phyloP scores from a whole-genome alignment of 805 yeast genomes.

The Dipodascus geniculatus region DNA sequence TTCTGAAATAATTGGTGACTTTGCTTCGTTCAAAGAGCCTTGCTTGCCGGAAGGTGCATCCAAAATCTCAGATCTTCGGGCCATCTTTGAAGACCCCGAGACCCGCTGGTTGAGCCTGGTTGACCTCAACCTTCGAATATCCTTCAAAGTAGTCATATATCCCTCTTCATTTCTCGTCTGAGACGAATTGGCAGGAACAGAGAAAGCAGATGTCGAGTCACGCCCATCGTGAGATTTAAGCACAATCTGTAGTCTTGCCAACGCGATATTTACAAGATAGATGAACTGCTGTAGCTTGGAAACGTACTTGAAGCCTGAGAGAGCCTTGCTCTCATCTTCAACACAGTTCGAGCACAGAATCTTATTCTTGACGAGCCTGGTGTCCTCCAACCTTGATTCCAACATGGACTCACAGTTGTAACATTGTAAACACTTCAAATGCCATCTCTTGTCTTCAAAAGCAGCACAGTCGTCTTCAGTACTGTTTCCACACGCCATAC shows the following conservation, averaged over 20 bases:
- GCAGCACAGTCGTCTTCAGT: conserved; percentile 76
- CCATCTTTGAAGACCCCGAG: conserved; percentile 41
- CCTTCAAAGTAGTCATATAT: conserved; percentile 61
- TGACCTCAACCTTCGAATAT: conserved; percentile 65
- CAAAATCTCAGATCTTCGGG: conserved; percentile 53
- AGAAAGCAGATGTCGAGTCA: not conserved
- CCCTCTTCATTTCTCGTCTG: conserved; percentile 16
- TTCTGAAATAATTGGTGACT: not conserved
- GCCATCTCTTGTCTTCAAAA: conserved; percentile 63
- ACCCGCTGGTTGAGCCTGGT: conserved; percentile 55
- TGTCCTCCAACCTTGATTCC: conserved; percentile 25
- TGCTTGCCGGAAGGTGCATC: conserved; percentile 39
- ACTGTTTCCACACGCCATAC: conserved; percentile 57
- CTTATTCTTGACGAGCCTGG: conserved; percentile 20
- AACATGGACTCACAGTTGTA: conserved; percentile 39
- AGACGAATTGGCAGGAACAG: not conserved
- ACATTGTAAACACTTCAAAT: conserved; percentile 61
- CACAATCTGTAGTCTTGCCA: conserved; percentile 47
- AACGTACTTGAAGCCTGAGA: conserved; percentile 46
- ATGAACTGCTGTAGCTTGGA: conserved; percentile 63
- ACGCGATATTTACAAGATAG: conserved; percentile 71
- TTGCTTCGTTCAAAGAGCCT: conserved; percentile 12
- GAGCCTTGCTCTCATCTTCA: conserved; percentile 44
- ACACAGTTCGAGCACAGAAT: conserved; percentile 57
- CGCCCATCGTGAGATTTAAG: conserved; percentile 15